Base-by-base conservation (phyloP, 805 yeast genomes). In the Sugiyamaella boreocaroliniensis region DNA sequence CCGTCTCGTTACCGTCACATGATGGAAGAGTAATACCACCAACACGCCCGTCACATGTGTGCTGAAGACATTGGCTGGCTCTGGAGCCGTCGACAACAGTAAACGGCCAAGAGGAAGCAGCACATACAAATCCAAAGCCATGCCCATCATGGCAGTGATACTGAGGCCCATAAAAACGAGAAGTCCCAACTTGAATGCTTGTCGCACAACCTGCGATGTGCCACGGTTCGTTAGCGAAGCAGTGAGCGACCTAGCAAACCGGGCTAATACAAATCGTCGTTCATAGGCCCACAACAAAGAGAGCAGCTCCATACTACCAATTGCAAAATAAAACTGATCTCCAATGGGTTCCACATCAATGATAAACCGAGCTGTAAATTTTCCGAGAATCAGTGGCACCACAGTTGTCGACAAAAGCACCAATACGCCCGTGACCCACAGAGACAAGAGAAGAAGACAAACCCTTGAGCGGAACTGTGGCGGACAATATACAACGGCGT, bases 401-500 rank as follows among this genome's bases (percentile, higher is more conserved):
- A 56, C 55, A 4, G 66, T 55, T 3, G 59, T 55, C 10, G 57
- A 29, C 2, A 63, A 42, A 5, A 65, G 58, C 4, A 61, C 51
- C 1, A 57, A 41, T 1, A 61, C 54, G 1, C 69, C 64, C 29
- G 75, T 76, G 2, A 71, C 51, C 81, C 86, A 81, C 14, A 80
- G 64, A 64, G 70, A 61, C 8, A 68, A 56, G 19, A 80, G 68
- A 44, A 86, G 64, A 0, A 62, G 69, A 19, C 77, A 71, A 37
- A 89, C 75, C 54, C 97, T 75, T 1, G 62, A 32, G 49, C 81
- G 76, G 67, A 92, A 87, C 48, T 76, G 59, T 1, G 96, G 95
- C 4, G 99, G 98, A 45, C 88, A 75, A 69, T 90, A 95, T 2
- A 90, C 97, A 29, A 90, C 79, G 1, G 79, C 75, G 67, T 90